Conservation (phyloP, 306 rosid species). For the Quercus alba region DNA sequence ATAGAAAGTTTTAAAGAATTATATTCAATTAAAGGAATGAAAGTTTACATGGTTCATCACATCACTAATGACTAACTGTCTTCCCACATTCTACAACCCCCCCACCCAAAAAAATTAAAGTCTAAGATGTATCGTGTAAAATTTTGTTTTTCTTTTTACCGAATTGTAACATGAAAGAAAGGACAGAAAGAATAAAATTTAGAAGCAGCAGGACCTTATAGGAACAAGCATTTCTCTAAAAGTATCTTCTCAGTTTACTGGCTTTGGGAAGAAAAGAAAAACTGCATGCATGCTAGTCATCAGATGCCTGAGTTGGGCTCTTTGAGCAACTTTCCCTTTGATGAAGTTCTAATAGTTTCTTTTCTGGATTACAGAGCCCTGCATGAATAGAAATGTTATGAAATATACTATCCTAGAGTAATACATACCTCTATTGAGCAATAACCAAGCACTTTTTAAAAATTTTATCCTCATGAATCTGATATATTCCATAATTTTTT, state of each 20-base stretch:
- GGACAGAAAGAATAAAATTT: constrained; percentile 10
- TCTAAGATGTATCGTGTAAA: background rate
- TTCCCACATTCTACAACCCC: constrained; percentile 21
- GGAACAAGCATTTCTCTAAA: constrained; percentile 17
- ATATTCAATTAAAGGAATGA: constrained; percentile 2
- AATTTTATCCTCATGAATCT: background rate
- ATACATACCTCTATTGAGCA: background rate
- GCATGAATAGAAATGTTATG: constrained; percentile 18
- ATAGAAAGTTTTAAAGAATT: constrained; percentile 10
- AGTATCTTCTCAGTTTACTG: constrained; percentile 33
- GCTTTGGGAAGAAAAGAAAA: background rate
- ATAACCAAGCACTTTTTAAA: background rate
- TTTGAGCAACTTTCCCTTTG: constrained; percentile 62
- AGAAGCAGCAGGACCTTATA: constrained; percentile 2
- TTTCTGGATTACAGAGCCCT: constrained; percentile 94
- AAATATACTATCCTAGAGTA: background rate
- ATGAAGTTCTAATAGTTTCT: constrained; percentile 83
- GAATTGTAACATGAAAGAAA: constrained; percentile 8
- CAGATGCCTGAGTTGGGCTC: constrained; percentile 67
- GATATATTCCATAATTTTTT: background rate
- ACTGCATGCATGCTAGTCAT: constrained; percentile 34
- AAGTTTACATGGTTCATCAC: constrained; percentile 7
- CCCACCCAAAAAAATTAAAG: background rate
- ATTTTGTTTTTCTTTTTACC: background rate
- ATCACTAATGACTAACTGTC: constrained; percentile 16